Evolutionary conservation across 2,329 filamentous ascomycete species (phyloP).

Genomic region (Ceratocystis eucalypticola): DNA sequence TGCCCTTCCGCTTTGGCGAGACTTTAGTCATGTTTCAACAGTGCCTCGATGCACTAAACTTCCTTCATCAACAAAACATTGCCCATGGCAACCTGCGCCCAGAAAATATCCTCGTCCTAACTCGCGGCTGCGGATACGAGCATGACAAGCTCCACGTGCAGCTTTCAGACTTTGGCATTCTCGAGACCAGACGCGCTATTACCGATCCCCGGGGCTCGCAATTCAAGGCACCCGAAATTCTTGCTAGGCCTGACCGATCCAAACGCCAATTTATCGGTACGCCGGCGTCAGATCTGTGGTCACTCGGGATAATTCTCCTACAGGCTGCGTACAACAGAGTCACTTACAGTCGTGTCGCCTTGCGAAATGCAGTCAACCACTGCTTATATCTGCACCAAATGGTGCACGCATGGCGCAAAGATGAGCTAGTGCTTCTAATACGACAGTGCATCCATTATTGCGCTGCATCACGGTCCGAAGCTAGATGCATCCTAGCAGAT

Average conservation of each 20-base stretch:
- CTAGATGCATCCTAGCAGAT: not conserved
- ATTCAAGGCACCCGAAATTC: slow-evolving; percentile 10
- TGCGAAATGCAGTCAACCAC: not conserved
- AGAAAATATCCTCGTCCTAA: slow-evolving; percentile 8
- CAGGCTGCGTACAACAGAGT: slow-evolving; percentile 5
- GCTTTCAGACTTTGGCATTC: slow-evolving; percentile 14
- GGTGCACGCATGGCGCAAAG: slow-evolving; percentile 2
- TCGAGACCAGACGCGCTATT: slow-evolving; percentile 4
- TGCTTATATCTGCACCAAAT: slow-evolving; percentile 7
- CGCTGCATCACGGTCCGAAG: not conserved
- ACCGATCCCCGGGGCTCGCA: not conserved
- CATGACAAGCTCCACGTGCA: not conserved
- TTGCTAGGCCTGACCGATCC: not conserved
- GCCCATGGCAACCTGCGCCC: slow-evolving; percentile 10
- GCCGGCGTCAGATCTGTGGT: slow-evolving; percentile 6
- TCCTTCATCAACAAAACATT: slow-evolving; percentile 3
- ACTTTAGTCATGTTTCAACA: not conserved
- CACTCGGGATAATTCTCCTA: slow-evolving; percentile 3
- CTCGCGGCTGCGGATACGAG: not conserved
- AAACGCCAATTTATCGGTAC: not conserved
- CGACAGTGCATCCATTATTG: slow-evolving; percentile 9
- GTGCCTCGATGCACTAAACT: slow-evolving; percentile 4
- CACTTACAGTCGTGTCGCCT: not conserved
- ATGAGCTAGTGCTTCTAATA: slow-evolving; percentile 6
- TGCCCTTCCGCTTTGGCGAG: not conserved